Evolutionary conservation across 192 early-diverging fungal genomes (phyloP).

Genomic region (Coemansia sp.): DNA sequence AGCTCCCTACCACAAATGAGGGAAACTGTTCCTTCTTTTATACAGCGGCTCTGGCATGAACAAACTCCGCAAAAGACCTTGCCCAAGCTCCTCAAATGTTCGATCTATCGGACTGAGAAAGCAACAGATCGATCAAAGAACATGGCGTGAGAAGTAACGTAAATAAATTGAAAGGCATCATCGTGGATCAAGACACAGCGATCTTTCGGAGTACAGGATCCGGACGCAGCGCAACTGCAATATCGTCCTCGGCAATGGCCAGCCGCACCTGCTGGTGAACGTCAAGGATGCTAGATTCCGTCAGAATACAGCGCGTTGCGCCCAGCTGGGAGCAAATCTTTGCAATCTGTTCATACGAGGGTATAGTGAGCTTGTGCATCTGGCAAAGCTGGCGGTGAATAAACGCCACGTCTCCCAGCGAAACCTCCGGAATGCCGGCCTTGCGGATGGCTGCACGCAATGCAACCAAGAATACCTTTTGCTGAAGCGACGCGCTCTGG

Average conservation of each 20-base stretch:
- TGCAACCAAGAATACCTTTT: slow-evolving; percentile 83
- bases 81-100: neutral
- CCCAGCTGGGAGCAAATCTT: slow-evolving; percentile 68
- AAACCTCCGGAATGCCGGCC: slow-evolving; percentile 71
- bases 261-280: slow-evolving; percentile 70
- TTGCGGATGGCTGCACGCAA: slow-evolving; percentile 65
- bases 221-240: slow-evolving; percentile 71
- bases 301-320: slow-evolving; percentile 62
- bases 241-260: slow-evolving; percentile 75
- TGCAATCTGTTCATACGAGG: slow-evolving; percentile 63
- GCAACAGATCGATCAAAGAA: neutral
- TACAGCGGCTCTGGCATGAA: slow-evolving; percentile 2
- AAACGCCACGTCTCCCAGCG: slow-evolving; percentile 72
- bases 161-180: neutral
- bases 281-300: slow-evolving; percentile 69
- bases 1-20: neutral
- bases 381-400: slow-evolving; percentile 70
- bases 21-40: slow-evolving; percentile 11
- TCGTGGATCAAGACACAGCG: slow-evolving; percentile 20
- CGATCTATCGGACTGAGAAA: neutral
- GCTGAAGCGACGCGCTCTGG: slow-evolving; percentile 72
- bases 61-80: too few relatives aligned
- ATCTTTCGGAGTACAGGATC: slow-evolving; percentile 66
- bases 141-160: neutral
- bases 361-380: slow-evolving; percentile 62